These are phyloP conservation scores for Cryptococcus sp. DNA, from an alignment of 1,284 basidiomycete species.

Conservation along the genomic window DNA sequence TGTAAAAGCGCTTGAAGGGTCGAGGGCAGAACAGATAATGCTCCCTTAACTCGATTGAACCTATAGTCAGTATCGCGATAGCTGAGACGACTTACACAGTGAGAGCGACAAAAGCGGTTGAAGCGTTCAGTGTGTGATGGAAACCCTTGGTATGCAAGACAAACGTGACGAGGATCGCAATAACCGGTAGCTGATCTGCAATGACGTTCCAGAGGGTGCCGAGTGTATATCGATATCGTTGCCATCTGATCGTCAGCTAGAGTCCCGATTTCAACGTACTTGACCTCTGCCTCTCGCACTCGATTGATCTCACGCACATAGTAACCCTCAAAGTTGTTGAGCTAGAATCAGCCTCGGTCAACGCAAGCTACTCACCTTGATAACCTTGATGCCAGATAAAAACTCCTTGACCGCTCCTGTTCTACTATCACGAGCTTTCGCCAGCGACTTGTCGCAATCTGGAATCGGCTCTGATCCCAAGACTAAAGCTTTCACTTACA, in stretches of 20 bases:
- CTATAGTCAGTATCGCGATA: constrained; percentile 1
- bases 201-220: constrained; percentile 47
- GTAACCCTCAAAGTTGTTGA: constrained; percentile 45
- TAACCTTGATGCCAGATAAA: constrained; percentile 42
- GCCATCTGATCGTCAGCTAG: constrained; percentile 23
- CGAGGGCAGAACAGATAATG: constrained; percentile 26
- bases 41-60: constrained; percentile 34
- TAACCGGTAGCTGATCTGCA: constrained; percentile 32
- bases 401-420: constrained; percentile 45
- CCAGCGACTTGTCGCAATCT: constrained; percentile 42
- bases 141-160: constrained; percentile 41
- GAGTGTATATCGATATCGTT: constrained; percentile 44
- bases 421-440: constrained; percentile 34
- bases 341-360: constrained; percentile 14
- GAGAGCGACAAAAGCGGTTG: constrained; percentile 43
- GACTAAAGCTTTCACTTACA: constrained; percentile 21
- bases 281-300: constrained; percentile 36
- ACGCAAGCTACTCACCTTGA: constrained; percentile 32
- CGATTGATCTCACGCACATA: constrained; percentile 25
- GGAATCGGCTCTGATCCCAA: neutral
- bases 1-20: constrained; percentile 29
- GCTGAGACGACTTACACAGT: constrained; percentile 23
- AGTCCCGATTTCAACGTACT: constrained; percentile 10
- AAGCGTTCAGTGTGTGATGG: constrained; percentile 30
- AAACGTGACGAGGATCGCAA: constrained; percentile 40